Conservation (phyloP, 805 yeast species). For the Schwanniomyces pseudopolymorphus region DNA sequence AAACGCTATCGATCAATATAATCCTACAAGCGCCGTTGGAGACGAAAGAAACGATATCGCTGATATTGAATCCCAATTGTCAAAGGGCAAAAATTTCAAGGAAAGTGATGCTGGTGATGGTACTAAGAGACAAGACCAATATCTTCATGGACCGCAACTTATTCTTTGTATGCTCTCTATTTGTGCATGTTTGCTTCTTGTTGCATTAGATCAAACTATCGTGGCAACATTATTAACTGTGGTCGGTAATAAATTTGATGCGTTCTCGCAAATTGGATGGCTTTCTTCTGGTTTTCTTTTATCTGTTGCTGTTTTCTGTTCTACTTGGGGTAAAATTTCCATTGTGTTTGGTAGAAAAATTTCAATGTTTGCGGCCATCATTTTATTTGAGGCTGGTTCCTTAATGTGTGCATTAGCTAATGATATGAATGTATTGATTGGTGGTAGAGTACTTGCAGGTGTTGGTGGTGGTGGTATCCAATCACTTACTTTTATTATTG, state of each 20-base stretch:
- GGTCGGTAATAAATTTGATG: constrained; percentile 38
- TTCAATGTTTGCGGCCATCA: constrained; percentile 29
- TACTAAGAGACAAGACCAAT: constrained; percentile 37
- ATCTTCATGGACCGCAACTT: constrained; percentile 28
- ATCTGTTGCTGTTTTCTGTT: constrained; percentile 31
- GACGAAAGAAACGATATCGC: background rate
- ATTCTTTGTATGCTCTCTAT: constrained; percentile 25
- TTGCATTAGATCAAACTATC: constrained; percentile 42
- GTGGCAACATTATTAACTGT: constrained; percentile 32
- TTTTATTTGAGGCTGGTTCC: constrained; percentile 34
- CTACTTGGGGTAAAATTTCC: constrained; percentile 38
- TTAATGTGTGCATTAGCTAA: constrained; percentile 38
- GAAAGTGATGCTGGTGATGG: constrained; percentile 48
- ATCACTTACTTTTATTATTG: constrained; percentile 25
- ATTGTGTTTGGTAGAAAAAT: constrained; percentile 20
- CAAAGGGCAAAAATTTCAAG: background rate
- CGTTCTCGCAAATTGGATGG: constrained; percentile 37
- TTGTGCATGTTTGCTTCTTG: constrained; percentile 31
- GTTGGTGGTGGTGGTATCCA: constrained; percentile 40
- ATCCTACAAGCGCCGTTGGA: background rate
- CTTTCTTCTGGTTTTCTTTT: constrained; percentile 36
- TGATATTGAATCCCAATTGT: background rate
- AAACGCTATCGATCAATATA: background rate
- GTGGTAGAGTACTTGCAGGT: constrained; percentile 41
- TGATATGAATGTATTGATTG: constrained; percentile 37